Evolutionary conservation across 2,329 filamentous ascomycete genomes (phyloP), one percentile per base, ranked within the genome.

Genomic region (Fusarium sp.): DNA sequence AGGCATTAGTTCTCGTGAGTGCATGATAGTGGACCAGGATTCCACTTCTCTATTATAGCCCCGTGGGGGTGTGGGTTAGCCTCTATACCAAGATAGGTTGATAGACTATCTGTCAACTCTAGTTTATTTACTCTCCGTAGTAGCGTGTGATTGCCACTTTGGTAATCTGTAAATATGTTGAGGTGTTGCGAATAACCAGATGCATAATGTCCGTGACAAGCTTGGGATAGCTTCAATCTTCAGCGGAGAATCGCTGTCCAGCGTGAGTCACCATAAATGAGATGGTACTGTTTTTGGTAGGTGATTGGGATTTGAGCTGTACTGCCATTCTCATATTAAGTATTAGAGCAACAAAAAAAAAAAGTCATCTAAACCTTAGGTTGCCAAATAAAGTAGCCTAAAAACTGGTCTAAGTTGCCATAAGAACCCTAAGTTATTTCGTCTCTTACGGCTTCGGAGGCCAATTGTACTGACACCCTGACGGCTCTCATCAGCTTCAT

Each of bases 1-100:
- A 67, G 63, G 55, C 59, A 66, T 61, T 66, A 61, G 47, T 66
- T 65, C 54, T 41, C 7, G 12, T 42, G 40, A 65, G 47, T 65
- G 61, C 40, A 65, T 59, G 62, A 60, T 65, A 56, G 24, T 65
- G 57, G 57, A 59, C 34, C 30, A 22, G 14, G 29, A 63, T 61
- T 66, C 63, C 63, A 66, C 63, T 66, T 60, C 61, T 57, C 20
- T 22, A 41, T 37, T 40, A n/a, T 53, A 25, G 45, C 45, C 45
- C 62, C 51, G 45, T 65, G 44, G 52, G 34, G 34, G 34, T n/a
- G 59, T 32, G n/a, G 30, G 49, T 52, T 52, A 27, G 24, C 22
- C 22, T 51, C 34, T 34, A 34, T 18, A 40, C 18, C 18, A 10
- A 7, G 22, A 27, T 40, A n/a, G 49, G n/a, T 25, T 10, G 22